Conservation (phyloP, 179 eudicot species). For the Spergularia azorica region DNA sequence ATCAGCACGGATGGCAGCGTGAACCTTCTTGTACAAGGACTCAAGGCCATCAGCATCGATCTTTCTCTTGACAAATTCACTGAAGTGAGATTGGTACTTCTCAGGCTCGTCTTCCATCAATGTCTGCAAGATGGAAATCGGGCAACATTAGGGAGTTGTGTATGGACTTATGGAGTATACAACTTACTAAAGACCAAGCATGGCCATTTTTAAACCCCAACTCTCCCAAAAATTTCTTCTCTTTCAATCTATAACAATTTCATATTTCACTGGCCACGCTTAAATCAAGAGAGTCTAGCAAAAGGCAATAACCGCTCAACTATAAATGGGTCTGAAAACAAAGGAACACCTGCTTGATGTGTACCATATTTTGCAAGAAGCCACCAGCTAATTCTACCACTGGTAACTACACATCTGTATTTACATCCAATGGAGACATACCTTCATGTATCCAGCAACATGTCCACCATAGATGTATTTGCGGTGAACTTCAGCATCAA, state of each 20-base stretch:
- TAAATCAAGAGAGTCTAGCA: no score
- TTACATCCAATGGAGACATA: conserved; percentile 13
- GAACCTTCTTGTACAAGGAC: conserved; percentile 71
- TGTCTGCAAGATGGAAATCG: conserved; percentile 31
- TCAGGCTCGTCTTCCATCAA: conserved; percentile 81
- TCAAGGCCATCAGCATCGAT: conserved; percentile 63
- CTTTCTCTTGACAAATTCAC: conserved; percentile 54
- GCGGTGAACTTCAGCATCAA: conserved; percentile 71
- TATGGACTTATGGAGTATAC: background rate
- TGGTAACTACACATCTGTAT: background rate
- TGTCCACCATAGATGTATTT: conserved; percentile 78
- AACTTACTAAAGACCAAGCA: background rate
- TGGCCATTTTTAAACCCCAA: background rate
- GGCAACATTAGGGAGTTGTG: background rate
- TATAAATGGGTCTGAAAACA: no score
- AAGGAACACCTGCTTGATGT: no score
- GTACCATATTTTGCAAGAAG: background rate
- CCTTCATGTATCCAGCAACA: conserved; percentile 68
- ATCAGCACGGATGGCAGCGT: conserved; percentile 70
- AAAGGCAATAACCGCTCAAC: no score
- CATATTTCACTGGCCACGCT: no score
- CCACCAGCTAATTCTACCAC: background rate
- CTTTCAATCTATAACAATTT: no score
- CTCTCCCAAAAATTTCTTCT: background rate
- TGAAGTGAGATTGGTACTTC: conserved; percentile 70